A percentile compares a stretch with the other conserved stretches of the same genome.
These are phyloP conservation scores for Flaveria linearis DNA, from an alignment of 129 eudicot genomes.

Conservation along the genomic window DNA sequence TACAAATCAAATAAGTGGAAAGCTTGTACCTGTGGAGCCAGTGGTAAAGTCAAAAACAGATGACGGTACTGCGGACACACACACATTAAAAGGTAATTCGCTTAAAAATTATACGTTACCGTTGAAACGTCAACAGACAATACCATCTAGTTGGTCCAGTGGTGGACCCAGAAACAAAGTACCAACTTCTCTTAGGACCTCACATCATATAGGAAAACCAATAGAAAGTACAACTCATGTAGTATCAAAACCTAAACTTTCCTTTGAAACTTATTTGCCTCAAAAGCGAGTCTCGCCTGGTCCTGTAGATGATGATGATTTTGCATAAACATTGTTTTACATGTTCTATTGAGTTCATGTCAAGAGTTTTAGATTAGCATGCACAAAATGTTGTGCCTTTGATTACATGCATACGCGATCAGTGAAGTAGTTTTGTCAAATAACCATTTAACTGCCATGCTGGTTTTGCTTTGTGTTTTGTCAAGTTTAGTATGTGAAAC, in stretches of 20 bases:
- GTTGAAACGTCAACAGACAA: constrained; percentile 40
- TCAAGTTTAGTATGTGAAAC: not conserved
- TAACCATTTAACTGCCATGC: not conserved
- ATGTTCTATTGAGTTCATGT: constrained; percentile 1
- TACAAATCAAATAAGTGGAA: constrained; percentile 89
- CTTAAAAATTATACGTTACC: constrained; percentile 26
- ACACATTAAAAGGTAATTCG: constrained; percentile 36
- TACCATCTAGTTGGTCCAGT: constrained; percentile 38
- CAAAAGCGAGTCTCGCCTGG: constrained; percentile 53
- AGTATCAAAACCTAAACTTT: constrained; percentile 39
- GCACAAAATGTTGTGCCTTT: not conserved
- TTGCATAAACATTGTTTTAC: constrained; percentile 38
- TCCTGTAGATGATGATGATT: constrained; percentile 51
- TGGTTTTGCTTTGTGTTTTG: not conserved
- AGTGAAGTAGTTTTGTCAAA: not conserved
- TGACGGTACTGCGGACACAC: constrained; percentile 21
- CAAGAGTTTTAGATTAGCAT: not conserved
- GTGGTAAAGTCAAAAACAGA: constrained; percentile 39
- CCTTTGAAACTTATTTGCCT: constrained; percentile 49
- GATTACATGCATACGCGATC: not conserved
- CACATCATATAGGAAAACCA: constrained; percentile 40
- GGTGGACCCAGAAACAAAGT: constrained; percentile 36
- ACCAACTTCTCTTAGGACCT: constrained; percentile 46
- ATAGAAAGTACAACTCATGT: constrained; percentile 43
- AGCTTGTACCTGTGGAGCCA: constrained; percentile 90